Conservation (phyloP, 768 basidiomycete genomes). For the Nidularia pulvinata region DNA sequence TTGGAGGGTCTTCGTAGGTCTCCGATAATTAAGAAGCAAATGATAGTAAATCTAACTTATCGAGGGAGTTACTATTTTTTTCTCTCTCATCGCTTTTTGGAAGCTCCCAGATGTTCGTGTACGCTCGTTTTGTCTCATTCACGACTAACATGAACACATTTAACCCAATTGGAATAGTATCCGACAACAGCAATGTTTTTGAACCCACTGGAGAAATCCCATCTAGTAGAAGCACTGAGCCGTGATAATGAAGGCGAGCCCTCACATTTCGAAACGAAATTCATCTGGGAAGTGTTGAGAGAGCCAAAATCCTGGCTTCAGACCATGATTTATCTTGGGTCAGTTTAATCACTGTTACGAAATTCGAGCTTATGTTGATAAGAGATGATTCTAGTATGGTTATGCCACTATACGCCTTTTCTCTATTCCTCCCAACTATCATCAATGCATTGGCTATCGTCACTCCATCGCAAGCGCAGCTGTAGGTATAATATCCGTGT, state of each 20-base stretch:
- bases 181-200: constrained; percentile 44
- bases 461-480: constrained; percentile 33
- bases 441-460: constrained; percentile 33
- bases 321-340: constrained; percentile 23
- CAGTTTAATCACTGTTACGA: background rate
- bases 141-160: background rate
- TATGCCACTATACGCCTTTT: constrained; percentile 37
- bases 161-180: constrained; percentile 17
- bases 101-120: constrained; percentile 32
- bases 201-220: constrained; percentile 25
- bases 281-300: constrained; percentile 27
- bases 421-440: constrained; percentile 30
- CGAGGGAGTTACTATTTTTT: constrained; percentile 24
- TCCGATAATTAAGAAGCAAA: background rate
- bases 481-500: constrained; percentile 8
- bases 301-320: constrained; percentile 25
- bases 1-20: constrained; percentile 31
- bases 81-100: constrained; percentile 32
- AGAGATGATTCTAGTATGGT: constrained; percentile 19
- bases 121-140: background rate
- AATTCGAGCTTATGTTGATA: background rate
- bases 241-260: constrained; percentile 22
- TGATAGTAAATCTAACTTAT: background rate
- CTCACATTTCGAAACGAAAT: constrained; percentile 25
- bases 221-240: constrained; percentile 21